Base-by-base conservation (phyloP, 257 asterid genomes). In the Ehretia macrophylla region DNA sequence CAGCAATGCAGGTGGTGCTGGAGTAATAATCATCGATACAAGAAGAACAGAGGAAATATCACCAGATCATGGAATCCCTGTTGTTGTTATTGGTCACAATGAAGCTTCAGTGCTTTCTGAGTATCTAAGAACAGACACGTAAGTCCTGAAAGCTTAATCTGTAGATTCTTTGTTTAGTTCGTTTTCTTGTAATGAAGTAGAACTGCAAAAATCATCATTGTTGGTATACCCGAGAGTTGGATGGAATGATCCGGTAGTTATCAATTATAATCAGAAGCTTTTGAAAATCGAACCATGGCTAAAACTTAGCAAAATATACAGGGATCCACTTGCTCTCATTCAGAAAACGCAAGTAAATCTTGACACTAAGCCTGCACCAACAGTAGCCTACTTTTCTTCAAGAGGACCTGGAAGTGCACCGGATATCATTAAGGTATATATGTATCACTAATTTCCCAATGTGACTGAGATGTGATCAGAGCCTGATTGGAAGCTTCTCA, bases 391-490 rank as follows among this genome's bases (percentile, higher is more conserved):
- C 19, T 53, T 53, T 20, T 65, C 70, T 55, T 65, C 63, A 5
- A 35, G 46, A 56, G 63, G 63, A 46, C 70, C 70, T 56, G 50
- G 63, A 23, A 27, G 23, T 56, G 63, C 73, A 1, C 58, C 61
- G 4, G 63, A 55, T 35, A 60, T 60, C 45, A 60, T 68, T 32
- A 68, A 68, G 35, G 73, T 68, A 53, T 42, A 10, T 42, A 42
- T 42, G 8, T 3, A 42, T 38, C n/a, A 38, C 11, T 38, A 11
- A 4, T 42, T 42, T 42, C 14, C 16, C 47, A 42, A 42, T 11
- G 6, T 38, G 44, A 38, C 11, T 38, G 44, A n/a, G n/a, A n/a
- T n/a, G n/a, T n/a, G n/a, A n/a, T n/a, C n/a, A n/a, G n/a, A n/a
- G n/a, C n/a, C n/a, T n/a, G n/a, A 27, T 27, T 27, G 35, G 3